Evolutionary conservation across 1,139 yeast genomes (phyloP).

Genomic region (Blastobotrys buckinghamii): DNA sequence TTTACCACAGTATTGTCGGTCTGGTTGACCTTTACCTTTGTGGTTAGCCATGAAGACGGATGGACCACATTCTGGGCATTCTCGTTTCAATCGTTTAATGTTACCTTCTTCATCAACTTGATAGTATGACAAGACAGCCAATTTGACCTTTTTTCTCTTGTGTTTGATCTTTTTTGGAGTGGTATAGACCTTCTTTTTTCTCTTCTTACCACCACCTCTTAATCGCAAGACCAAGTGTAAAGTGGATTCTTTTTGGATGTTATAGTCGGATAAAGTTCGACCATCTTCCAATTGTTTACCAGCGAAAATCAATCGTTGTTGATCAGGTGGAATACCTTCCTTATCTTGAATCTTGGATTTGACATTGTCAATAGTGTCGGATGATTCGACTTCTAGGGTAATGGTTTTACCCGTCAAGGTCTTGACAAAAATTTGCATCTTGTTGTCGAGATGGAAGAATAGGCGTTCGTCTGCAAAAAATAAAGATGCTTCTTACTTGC

Average conservation of each 20-base stretch:
- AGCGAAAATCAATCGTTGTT: constrained; percentile 98
- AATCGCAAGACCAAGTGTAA: constrained; percentile 96
- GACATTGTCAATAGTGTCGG: constrained; percentile 99
- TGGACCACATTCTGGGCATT: constrained; percentile 96
- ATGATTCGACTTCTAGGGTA: constrained; percentile 98
- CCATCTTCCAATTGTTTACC: constrained; percentile 99
- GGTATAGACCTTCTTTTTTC: constrained; percentile 99
- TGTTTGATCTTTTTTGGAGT: constrained; percentile 99
- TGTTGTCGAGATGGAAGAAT: constrained; percentile 17
- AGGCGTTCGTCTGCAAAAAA: constrained; percentile 30
- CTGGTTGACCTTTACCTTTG: constrained; percentile 92
- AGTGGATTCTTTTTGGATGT: constrained; percentile 99
- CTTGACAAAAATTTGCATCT: constrained; percentile 97
- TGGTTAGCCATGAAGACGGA: constrained; percentile 99
- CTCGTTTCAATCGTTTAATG: constrained; percentile 98
- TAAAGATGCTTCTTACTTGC: constrained; percentile 24
- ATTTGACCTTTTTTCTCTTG: constrained; percentile 99
- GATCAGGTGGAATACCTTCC: constrained; percentile 99
- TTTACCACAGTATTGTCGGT: constrained; percentile 99
- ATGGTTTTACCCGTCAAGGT: constrained; percentile 99
- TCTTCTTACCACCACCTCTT: constrained; percentile 99
- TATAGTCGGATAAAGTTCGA: constrained; percentile 98
- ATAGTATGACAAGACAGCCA: constrained; percentile 99
- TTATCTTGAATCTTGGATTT: constrained; percentile 99
- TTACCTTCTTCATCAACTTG: constrained; percentile 98